These are phyloP conservation scores for Colletotrichum musicola DNA, from an alignment of 2,329 filamentous ascomycete genomes.

Conservation along the genomic window DNA sequence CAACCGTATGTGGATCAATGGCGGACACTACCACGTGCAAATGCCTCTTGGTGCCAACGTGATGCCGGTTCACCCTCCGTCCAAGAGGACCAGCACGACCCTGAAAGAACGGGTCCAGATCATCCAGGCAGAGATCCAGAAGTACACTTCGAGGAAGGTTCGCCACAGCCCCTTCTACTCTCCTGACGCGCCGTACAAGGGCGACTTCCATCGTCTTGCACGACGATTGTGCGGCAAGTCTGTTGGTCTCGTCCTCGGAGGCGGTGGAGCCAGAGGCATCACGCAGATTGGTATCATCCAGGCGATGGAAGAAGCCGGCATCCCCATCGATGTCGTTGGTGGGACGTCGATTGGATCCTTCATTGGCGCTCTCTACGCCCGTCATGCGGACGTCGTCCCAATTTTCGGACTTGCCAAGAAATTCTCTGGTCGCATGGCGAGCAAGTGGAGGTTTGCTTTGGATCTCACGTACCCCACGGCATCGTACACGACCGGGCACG, in stretches of 20 bases:
- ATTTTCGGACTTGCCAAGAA: slow-evolving; percentile 98
- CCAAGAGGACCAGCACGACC: slow-evolving; percentile 84
- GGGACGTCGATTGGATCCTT: slow-evolving; percentile 97
- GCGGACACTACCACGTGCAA: slow-evolving; percentile 96
- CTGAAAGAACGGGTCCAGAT: slow-evolving; percentile 95
- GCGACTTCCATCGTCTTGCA: slow-evolving; percentile 94
- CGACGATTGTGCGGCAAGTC: slow-evolving; percentile 93
- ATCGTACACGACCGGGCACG: slow-evolving; percentile 97
- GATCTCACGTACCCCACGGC: slow-evolving; percentile 96
- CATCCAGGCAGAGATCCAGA: slow-evolving; percentile 96
- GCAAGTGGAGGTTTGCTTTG: slow-evolving; percentile 97
- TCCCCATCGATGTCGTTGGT: slow-evolving; percentile 94
- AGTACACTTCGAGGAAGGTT: slow-evolving; percentile 95
- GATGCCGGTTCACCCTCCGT: slow-evolving; percentile 80
- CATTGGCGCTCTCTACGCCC: slow-evolving; percentile 93
- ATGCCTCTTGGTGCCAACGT: slow-evolving; percentile 87
- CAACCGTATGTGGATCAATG: slow-evolving; percentile 97
- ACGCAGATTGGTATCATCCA: slow-evolving; percentile 94
- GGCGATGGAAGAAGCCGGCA: slow-evolving; percentile 94
- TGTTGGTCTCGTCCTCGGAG: slow-evolving; percentile 92
- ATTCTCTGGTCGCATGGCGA: slow-evolving; percentile 98
- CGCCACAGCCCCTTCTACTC: slow-evolving; percentile 90
- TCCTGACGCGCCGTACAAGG: slow-evolving; percentile 91
- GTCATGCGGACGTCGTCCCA: slow-evolving; percentile 95
- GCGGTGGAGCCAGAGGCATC: slow-evolving; percentile 92